These are phyloP conservation scores for Arthrobotrys entomopaga DNA, from an alignment of 2,329 filamentous ascomycete species.

Conservation along the genomic window DNA sequence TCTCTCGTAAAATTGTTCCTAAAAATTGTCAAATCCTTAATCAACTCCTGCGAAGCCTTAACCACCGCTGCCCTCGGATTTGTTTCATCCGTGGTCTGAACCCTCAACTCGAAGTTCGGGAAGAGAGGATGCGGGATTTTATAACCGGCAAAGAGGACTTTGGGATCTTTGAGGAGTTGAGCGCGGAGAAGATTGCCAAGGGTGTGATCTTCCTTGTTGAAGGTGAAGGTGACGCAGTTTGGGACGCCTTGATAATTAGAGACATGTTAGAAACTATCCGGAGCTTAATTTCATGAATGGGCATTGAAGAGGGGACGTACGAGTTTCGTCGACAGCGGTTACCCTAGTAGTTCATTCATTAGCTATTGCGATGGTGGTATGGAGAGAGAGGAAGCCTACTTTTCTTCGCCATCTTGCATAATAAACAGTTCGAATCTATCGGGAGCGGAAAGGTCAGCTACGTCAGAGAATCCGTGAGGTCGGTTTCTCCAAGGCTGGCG, in stretches of 20 bases:
- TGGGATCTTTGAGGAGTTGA: constrained; percentile 82
- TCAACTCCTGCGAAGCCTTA: constrained; percentile 80
- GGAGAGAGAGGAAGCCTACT: constrained; percentile 38
- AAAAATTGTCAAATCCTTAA: constrained; percentile 81
- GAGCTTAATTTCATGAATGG: too few relatives aligned
- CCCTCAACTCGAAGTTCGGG: constrained; percentile 74
- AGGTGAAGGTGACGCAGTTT: constrained; percentile 92
- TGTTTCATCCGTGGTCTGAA: constrained; percentile 87
- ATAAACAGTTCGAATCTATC: constrained; percentile 57
- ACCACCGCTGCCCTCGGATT: constrained; percentile 87
- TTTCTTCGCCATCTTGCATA: constrained; percentile 56
- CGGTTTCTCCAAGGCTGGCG: constrained; percentile 49
- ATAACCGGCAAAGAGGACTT: constrained; percentile 92
- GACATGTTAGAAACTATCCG: neutral
- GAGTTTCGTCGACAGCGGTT: constrained; percentile 50
- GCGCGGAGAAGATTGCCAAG: constrained; percentile 88
- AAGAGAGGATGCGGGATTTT: constrained; percentile 68
- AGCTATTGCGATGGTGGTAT: neutral
- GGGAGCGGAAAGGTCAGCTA: constrained; percentile 29
- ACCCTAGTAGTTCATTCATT: constrained; percentile 22
- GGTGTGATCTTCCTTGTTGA: constrained; percentile 97
- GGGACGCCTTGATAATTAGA: constrained; percentile 73
- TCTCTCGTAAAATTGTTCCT: constrained; percentile 92
- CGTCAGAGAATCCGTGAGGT: constrained; percentile 36
- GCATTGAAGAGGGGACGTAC: too few relatives aligned